phyloP scores from a whole-genome alignment of 75 land plant species.

The Selaginella moellendorffii region DNA sequence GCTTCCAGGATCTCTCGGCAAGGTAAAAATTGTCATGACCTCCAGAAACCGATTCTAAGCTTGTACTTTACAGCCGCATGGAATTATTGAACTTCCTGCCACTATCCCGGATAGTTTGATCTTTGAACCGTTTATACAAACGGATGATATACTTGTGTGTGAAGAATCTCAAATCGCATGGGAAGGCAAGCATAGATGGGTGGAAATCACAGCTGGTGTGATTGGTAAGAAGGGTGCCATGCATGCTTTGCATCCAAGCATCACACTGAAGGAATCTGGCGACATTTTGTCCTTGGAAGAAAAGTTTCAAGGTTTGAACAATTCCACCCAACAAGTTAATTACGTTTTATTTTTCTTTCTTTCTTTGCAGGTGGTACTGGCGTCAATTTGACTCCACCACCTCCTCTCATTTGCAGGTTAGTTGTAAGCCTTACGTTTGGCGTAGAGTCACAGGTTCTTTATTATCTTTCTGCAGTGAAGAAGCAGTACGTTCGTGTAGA shows the following conservation, averaged over 20 bases:
- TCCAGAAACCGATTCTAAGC: no score
- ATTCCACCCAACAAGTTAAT: neutral
- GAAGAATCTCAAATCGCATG: slow-evolving; percentile 28
- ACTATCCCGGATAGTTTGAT: slow-evolving; percentile 52
- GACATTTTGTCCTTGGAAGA: slow-evolving; percentile 75
- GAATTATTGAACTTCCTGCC: slow-evolving; percentile 61
- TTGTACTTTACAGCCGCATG: slow-evolving; percentile 42
- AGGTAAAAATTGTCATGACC: slow-evolving; percentile 23
- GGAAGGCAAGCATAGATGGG: slow-evolving; percentile 58
- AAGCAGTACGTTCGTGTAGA: slow-evolving; percentile 44
- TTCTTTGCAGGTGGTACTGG: slow-evolving; percentile 70
- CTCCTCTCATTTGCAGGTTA: slow-evolving; percentile 50
- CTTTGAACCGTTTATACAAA: slow-evolving; percentile 75
- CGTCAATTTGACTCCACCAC: slow-evolving; percentile 79
- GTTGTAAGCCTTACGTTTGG: neutral
- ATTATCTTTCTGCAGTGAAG: slow-evolving; percentile 30
- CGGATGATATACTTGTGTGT: slow-evolving; percentile 57
- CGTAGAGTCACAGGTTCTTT: neutral
- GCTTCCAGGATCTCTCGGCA: slow-evolving; percentile 46
- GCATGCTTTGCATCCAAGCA: slow-evolving; percentile 63
- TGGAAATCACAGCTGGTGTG: slow-evolving; percentile 77
- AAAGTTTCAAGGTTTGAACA: slow-evolving; percentile 58
- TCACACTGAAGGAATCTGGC: slow-evolving; percentile 73
- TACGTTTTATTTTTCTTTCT: neutral
- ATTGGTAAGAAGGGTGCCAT: slow-evolving; percentile 47